These are phyloP conservation scores for Saturnispora silvae DNA, from an alignment of 805 yeast genomes.

Conservation along the genomic window DNA sequence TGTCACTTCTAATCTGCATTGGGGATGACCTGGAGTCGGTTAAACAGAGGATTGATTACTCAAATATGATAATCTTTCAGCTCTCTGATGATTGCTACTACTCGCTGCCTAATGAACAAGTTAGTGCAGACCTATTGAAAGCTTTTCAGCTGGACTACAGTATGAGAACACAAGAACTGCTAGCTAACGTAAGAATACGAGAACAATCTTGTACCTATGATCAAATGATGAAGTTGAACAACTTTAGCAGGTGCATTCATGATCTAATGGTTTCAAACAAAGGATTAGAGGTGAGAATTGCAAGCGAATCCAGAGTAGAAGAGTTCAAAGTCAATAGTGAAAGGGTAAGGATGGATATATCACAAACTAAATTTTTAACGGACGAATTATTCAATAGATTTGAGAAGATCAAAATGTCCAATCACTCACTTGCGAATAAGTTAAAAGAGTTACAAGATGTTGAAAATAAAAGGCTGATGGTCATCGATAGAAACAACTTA, in stretches of 20 bases:
- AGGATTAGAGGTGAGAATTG: constrained; percentile 8
- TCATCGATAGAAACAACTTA: neutral
- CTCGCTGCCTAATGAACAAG: constrained; percentile 10
- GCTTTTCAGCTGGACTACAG: constrained; percentile 8
- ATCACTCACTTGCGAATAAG: constrained; percentile 1
- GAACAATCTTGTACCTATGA: constrained; percentile 28
- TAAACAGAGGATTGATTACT: constrained; percentile 13
- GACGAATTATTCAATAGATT: constrained; percentile 3
- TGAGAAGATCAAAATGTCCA: constrained; percentile 1
- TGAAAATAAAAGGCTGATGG: neutral
- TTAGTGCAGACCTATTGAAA: constrained; percentile 12
- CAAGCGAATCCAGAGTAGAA: neutral
- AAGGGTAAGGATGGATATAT: constrained; percentile 5
- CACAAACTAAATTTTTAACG: neutral
- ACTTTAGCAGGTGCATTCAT: constrained; percentile 27
- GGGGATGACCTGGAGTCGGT: constrained; percentile 22
- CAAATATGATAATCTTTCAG: constrained; percentile 20
- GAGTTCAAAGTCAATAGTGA: neutral
- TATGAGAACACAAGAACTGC: constrained; percentile 1
- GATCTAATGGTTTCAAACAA: constrained; percentile 22
- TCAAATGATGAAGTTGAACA: constrained; percentile 32
- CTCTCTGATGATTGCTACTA: constrained; percentile 27
- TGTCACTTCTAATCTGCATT: constrained; percentile 24
- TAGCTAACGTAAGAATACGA: constrained; percentile 6
- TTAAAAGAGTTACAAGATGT: neutral